Base-by-base conservation (phyloP, 441 rosid species). In the Gossypium davidsonii region DNA sequence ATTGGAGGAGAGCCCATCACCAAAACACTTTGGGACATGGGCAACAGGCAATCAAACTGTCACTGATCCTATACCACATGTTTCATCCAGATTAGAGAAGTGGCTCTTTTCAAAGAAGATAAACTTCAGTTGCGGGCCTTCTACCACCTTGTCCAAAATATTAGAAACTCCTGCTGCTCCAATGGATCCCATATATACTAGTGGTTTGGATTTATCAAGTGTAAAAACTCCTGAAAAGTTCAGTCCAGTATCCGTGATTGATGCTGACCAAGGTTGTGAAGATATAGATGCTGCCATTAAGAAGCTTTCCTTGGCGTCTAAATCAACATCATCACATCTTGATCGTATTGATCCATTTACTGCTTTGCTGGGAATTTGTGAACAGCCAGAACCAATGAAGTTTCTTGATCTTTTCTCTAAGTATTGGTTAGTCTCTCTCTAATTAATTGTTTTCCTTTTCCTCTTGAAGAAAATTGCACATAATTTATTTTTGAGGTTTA, bases 1-100 rank as follows among this genome's bases (percentile, higher is more conserved):
- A 84, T 73, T 86, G 49, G 99, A 95, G 80, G 99, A 95, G 86
- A 95, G 99, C 80, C 98, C 99, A 15, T 95, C 98, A 20, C 99
- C 99, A 7, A 92, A 92, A 72, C 84, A 77, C 53, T 66, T 72
- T 71, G 72, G 74, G 79, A 92, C 93, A 48, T 92, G 99, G 98
- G 81, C 78, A 44, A 62, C 65, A 12, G 81, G 88, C 65, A 81
- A 81, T 31, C 86, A 80, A 82, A 74, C 69, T 80, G 85, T 85
- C 68, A 20, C 53, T 65, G 68, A 65, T 44, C 73, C 70, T 67
- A 37, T 85, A 67, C 91, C 97, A 46, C 80, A 76, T 72, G 14
- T 91, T 73, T 81, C 93, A 28, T 86, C 93, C 64, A 83, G 90
- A 85, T 79, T 92, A 78, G 90, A 90, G 79, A 88, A 87, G 71